Evolutionary conservation across 1,139 yeast species (phyloP).

Genomic region (Entelexis sorbosivorans): DNA sequence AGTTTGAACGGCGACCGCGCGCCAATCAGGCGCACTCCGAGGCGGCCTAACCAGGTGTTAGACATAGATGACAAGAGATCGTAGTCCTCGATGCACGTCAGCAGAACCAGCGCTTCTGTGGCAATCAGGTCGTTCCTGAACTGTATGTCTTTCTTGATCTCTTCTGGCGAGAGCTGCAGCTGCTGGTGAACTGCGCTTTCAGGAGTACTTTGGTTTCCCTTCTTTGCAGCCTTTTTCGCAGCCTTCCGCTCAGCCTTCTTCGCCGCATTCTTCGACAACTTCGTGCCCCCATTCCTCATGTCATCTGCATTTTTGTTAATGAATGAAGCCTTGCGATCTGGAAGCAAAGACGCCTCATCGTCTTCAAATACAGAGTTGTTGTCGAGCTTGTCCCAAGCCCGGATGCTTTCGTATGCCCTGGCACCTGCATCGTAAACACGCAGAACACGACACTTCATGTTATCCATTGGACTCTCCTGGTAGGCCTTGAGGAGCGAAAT

Average conservation of each 20-base stretch:
- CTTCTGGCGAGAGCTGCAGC: constrained; percentile 24
- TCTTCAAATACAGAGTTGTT: constrained; percentile 28
- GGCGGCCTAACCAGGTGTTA: constrained; percentile 26
- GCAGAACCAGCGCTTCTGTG: constrained; percentile 37
- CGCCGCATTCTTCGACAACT: constrained; percentile 33
- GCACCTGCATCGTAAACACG: constrained; percentile 29
- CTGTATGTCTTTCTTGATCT: constrained; percentile 25
- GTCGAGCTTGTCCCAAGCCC: constrained; percentile 35
- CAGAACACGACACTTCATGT: constrained; percentile 34
- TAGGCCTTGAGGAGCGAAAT: constrained; percentile 36
- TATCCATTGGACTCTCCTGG: constrained; percentile 28
- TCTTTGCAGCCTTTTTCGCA: constrained; percentile 31
- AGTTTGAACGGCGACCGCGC: constrained; percentile 29
- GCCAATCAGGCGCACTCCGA: constrained; percentile 30
- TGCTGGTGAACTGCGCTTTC: constrained; percentile 24
- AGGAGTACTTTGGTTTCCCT: constrained; percentile 26
- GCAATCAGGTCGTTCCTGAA: constrained; percentile 33
- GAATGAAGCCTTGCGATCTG: constrained; percentile 30
- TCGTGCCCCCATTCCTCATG: constrained; percentile 6
- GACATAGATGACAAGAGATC: constrained; percentile 34
- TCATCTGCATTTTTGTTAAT: constrained; percentile 14
- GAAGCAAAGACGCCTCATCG: constrained; percentile 24
- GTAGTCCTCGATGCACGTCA: constrained; percentile 34
- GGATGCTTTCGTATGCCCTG: constrained; percentile 25
- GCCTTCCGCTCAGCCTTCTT: constrained; percentile 32